Conservation (phyloP, 2,329 filamentous ascomycete species). For the Exophiala oligosperma region DNA sequence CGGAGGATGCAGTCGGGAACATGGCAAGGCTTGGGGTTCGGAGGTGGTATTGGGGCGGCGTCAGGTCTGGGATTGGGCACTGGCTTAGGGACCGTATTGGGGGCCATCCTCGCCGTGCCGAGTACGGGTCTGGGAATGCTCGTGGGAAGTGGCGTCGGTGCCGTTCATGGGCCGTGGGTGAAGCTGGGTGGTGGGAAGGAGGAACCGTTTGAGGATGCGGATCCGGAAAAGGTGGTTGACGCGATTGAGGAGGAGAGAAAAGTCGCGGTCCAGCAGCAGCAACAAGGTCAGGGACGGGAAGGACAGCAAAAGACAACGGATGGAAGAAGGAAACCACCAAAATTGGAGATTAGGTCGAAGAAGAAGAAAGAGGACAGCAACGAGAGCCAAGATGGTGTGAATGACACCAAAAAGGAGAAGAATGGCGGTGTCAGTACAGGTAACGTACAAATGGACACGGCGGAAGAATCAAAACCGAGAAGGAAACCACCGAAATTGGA, state of each 20-base stretch:
- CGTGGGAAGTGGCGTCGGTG: constrained; percentile 17
- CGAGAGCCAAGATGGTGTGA: not conserved
- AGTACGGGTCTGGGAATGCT: constrained; percentile 20
- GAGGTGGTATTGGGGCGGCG: constrained; percentile 23
- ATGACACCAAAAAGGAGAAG: not conserved
- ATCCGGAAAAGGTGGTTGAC: constrained; percentile 18
- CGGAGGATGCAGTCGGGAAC: constrained; percentile 20
- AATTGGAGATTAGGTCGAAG: constrained; percentile 21
- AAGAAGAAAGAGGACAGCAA: not conserved
- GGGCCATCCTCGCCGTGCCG: constrained; percentile 16
- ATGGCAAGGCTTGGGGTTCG: constrained; percentile 23
- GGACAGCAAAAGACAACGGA: not conserved
- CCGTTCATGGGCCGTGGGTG: constrained; percentile 22
- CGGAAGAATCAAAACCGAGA: constrained; percentile 14
- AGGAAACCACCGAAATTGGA: constrained; percentile 23
- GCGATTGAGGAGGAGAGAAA: constrained; percentile 16
- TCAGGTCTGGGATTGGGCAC: constrained; percentile 20
- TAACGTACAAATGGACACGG: constrained; percentile 1
- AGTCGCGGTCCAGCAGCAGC: not conserved
- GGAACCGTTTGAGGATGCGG: constrained; percentile 22
- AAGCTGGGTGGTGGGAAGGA: constrained; percentile 21
- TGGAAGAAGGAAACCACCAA: constrained; percentile 16
- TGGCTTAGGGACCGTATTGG: constrained; percentile 19
- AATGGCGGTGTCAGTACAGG: not conserved
- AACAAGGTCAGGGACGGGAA: not conserved